Conservation (phyloP, 495 filamentous ascomycete genomes). For the Articulospora tetracladia region DNA sequence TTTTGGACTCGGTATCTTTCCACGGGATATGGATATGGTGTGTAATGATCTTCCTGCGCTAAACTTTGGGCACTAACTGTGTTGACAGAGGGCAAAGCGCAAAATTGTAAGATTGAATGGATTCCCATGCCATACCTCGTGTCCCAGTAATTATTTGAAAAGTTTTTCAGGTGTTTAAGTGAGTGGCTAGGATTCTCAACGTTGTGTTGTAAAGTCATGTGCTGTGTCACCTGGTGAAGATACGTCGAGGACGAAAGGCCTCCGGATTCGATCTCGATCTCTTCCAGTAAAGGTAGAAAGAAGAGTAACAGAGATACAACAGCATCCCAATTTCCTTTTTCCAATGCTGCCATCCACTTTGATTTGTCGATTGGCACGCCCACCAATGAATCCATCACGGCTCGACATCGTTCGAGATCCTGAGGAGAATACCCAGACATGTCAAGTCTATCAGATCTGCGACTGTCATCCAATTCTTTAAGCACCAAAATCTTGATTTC, state of each 20-base stretch:
- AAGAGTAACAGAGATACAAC: not conserved
- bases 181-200: not conserved
- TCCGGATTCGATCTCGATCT: not conserved
- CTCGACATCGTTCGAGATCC: not conserved
- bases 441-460: not conserved
- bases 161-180: not conserved
- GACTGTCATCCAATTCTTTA: not conserved
- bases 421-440: not conserved
- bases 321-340: not conserved
- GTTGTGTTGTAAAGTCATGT: not conserved
- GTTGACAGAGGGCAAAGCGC: constrained; percentile 1
- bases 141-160: not conserved
- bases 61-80: not conserved
- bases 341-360: not conserved
- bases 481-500: not conserved
- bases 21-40: not conserved
- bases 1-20: not conserved
- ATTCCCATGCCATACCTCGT: not conserved
- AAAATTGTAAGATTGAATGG: not conserved
- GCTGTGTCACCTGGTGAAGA: not conserved
- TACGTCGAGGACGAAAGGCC: not conserved
- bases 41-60: not conserved
- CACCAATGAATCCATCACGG: not conserved
- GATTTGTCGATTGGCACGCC: not conserved
- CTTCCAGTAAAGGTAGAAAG: not conserved